Evolutionary conservation across 257 asterid genomes (phyloP), one percentile per base, ranked within the genome.

Genomic region (Solanum peruvianum): DNA sequence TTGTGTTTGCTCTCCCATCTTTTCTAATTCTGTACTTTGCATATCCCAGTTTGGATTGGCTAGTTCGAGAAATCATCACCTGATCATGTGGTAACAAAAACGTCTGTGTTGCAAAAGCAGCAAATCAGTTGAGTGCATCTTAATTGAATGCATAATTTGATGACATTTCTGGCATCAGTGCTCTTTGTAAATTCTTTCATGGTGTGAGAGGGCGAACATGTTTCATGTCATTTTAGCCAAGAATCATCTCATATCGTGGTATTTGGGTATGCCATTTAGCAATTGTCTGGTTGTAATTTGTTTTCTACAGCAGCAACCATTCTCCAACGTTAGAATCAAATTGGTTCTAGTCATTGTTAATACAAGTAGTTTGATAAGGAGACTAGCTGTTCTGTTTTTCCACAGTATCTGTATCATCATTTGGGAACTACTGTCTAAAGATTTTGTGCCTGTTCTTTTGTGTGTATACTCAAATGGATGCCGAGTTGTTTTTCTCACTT

Each of bases 41-140:
- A 9, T 95, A 96, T 90, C 99, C 99, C 5, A 93, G 96, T 91
- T 90, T 96, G 97, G 98, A 93, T 91, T 96, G 99, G 99, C 93
- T 96, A 42, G 94, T 95, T 88, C 89, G 98, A 92, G 99, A 96
- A 93, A 96, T 96, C 82, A 89, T 94, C 88, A 86, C 98, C 77
- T 96, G 70, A 80, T 80, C 44, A 29, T 47, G 44, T 80, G 69
- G 69, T 12, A 47, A 44, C 44, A 49, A 45, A 78, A 44, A 44
- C 20, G 7, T 33, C 18, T 47, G 27, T 85, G 37, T 47, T 47
- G 39, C 67, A 20, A 52, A 52, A 45, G 49, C 47, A 70, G 83
- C 83, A 45, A 42, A 29, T 85, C 70, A 70, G 87, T 69, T 85
- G 69, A 18, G 44, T 49, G 85, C 69, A 5, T 80, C 29, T 80